A percentile compares a stretch with the other conserved stretches of the same genome.
phyloP scores from a whole-genome alignment of 176 grass and related monocot species.

The Eleusine indica region DNA sequence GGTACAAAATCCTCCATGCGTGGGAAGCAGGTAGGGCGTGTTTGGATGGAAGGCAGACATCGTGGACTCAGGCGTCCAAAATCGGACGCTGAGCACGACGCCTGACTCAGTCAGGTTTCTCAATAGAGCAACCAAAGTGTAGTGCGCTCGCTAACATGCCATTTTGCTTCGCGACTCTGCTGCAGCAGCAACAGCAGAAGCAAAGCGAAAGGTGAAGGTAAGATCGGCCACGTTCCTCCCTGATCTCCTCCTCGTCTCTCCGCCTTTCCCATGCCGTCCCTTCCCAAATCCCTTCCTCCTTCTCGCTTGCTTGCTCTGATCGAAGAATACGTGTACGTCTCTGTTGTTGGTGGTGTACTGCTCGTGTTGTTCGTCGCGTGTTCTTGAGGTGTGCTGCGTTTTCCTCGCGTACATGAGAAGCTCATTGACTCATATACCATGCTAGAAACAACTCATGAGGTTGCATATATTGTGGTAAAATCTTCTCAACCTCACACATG shows the following conservation, averaged over 20 bases:
- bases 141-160: neutral
- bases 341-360: neutral
- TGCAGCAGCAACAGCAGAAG: conserved; percentile 13
- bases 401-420: neutral
- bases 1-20: neutral
- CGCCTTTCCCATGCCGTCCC: neutral
- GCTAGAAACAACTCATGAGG: no score
- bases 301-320: neutral
- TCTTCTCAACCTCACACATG: no score
- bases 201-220: conserved; percentile 16
- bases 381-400: neutral
- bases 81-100: no score
- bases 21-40: neutral
- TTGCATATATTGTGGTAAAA: no score
- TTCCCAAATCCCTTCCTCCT: neutral
- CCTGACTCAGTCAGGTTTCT: no score
- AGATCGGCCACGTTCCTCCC: neutral
- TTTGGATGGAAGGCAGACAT: no score
- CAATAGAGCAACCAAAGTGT: no score
- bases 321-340: neutral
- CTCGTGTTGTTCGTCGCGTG: neutral
- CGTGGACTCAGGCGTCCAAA: no score
- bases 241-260: neutral
- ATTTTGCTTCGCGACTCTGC: conserved; percentile 19
- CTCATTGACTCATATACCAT: no score